Conservation (phyloP, 768 basidiomycete genomes). For the Termitomyces sp. region DNA sequence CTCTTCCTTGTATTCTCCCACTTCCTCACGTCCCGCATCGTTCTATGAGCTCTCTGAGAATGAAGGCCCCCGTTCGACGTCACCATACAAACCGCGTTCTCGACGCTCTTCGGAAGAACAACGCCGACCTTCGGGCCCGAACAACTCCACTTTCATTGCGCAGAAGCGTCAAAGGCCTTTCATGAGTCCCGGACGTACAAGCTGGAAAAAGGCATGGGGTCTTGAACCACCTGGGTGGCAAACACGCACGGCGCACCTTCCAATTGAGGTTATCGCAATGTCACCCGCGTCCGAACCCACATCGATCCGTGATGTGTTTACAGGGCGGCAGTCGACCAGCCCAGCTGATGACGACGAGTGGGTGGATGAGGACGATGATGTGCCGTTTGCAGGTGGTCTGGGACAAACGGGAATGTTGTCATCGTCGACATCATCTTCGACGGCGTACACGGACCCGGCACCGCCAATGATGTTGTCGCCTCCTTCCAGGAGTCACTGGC, state of each 20-base stretch:
- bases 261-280: conserved; percentile 75
- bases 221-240: conserved; percentile 85
- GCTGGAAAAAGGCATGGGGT: conserved; percentile 91
- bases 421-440: conserved; percentile 21
- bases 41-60: conserved; percentile 72
- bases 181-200: conserved; percentile 61
- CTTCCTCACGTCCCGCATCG: conserved; percentile 74
- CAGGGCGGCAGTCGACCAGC: conserved; percentile 54
- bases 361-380: conserved; percentile 85
- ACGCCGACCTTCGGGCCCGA: conserved; percentile 29
- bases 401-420: conserved; percentile 52
- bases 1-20: conserved; percentile 71
- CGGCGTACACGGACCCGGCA: conserved; percentile 28
- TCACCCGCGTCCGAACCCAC: conserved; percentile 45
- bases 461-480: conserved; percentile 36
- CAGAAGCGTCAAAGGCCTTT: conserved; percentile 80
- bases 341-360: conserved; percentile 80
- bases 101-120: conserved; percentile 45
- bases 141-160: conserved; percentile 65
- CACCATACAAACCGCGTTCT: conserved; percentile 53
- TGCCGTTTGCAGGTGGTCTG: conserved; percentile 72
- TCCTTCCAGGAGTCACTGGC: conserved; percentile 42
- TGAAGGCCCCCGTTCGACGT: conserved; percentile 57
- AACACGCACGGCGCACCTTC: conserved; percentile 56
- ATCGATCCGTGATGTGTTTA: conserved; percentile 74